These are phyloP conservation scores for Penicillium longicatenatum DNA, from an alignment of 495 filamentous ascomycete species.

Conservation along the genomic window DNA sequence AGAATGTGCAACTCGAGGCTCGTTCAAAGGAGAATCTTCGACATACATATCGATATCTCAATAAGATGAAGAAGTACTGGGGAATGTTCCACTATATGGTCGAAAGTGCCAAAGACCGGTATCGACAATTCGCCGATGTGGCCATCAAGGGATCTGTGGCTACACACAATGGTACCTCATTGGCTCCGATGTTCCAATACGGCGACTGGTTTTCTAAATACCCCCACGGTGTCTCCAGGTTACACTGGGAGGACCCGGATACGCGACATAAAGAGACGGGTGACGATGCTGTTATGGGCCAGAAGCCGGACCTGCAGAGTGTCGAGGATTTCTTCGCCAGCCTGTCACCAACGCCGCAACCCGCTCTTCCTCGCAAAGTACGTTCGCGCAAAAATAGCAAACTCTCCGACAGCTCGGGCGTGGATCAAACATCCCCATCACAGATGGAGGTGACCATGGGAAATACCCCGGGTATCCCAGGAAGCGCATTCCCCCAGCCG, in stretches of 20 bases:
- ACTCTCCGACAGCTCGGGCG: conserved; percentile 26
- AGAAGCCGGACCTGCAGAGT: conserved; percentile 85
- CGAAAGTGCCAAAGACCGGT: conserved; percentile 89
- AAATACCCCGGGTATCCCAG: conserved; percentile 36
- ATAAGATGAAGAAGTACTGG: conserved; percentile 96
- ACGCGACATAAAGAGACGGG: conserved; percentile 68
- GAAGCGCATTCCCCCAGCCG: conserved; percentile 49
- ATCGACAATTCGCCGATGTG: conserved; percentile 81
- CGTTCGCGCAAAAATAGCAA: conserved; percentile 41
- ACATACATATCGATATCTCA: conserved; percentile 84
- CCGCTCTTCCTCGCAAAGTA: conserved; percentile 42
- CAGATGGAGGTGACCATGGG: conserved; percentile 41
- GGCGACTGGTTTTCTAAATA: conserved; percentile 98
- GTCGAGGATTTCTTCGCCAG: conserved; percentile 95
- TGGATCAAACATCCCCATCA: conserved; percentile 34
- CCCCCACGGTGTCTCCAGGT: conserved; percentile 83
- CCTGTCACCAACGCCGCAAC: conserved; percentile 65
- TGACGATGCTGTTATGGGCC: conserved; percentile 78
- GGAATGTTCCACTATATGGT: conserved; percentile 97
- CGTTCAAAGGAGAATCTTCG: conserved; percentile 84
- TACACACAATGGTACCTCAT: conserved; percentile 52
- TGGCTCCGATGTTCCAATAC: conserved; percentile 81
- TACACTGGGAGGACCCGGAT: conserved; percentile 80
- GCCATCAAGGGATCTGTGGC: conserved; percentile 51
- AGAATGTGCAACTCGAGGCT: conserved; percentile 71